Evolutionary conservation across 192 early-diverging fungal genomes (phyloP).

Genomic region (Mortierella hygrophila): DNA sequence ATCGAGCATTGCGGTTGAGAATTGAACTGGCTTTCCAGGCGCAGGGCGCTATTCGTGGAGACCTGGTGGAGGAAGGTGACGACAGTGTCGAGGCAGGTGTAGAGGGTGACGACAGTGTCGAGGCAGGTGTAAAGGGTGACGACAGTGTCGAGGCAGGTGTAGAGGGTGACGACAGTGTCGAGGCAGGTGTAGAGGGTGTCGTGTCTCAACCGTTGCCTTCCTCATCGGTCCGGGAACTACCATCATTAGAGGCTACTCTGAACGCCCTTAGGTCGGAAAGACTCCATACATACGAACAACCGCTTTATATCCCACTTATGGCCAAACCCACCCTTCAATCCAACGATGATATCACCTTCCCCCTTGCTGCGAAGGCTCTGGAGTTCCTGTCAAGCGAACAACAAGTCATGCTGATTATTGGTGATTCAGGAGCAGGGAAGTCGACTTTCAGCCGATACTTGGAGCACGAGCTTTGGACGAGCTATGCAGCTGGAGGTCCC

Average conservation of each 20-base stretch:
- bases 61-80: no score
- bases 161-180: no score
- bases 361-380: neutral
- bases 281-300: neutral
- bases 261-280: neutral
- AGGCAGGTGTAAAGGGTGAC: no score
- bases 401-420: neutral
- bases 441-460: neutral
- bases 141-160: no score
- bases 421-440: conserved; percentile 9
- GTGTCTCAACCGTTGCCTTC: no score
- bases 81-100: no score
- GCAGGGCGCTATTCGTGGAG: no score
- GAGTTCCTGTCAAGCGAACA: neutral
- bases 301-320: neutral
- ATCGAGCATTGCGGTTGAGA: no score
- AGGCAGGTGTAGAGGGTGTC: no score
- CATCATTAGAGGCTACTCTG: neutral
- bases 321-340: neutral
- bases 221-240: neutral
- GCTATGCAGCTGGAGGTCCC: neutral
- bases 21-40: no score
- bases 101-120: no score
- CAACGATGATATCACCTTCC: neutral
- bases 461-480: neutral